Base-by-base conservation (phyloP, 31 red algal species). In the Odonthalia washingtoniensis region DNA sequence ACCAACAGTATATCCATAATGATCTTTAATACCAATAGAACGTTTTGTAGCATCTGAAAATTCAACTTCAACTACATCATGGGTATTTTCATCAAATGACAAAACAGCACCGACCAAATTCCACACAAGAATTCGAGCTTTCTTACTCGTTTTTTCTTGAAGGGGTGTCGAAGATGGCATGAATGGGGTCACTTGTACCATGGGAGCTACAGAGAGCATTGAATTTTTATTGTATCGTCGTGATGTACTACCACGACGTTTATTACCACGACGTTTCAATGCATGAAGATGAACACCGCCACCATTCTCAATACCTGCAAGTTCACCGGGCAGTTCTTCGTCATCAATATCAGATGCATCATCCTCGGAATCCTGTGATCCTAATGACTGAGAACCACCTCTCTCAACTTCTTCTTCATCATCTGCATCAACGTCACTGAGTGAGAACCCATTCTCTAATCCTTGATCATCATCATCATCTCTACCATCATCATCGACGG, bases 11-110 rank as follows among this genome's bases (percentile, higher is more conserved):
- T 86, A 92, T 14, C 95, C 95, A 83, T 89, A 97, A 72, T 97
- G 95, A 83, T 97, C 95, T 28, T 86, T 94, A 67, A 97, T 94
- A 12, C 87, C 81, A 27, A 94, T 70, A 21, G 80, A 80, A 46
- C 89, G 62, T 36, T 68, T 76, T 18, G 78, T 66, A 1, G 86
- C 79, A 44, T 97, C 95, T 6, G 91, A 75, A 89, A 92, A 97
- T 42, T 94, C 92, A 2, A 97, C 77, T 63, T 91, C 95, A 40
- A 97, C 76, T 3, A 86, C 49, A 52, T 94, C 77, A 88, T 97
- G 95, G 9, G 87, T 91, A 40, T 65, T 62, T 36, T 88, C 95
- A 73, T 94, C 92, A 63, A 85, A 80, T 1, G 89, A 89, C 32
- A 88, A 38, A 14, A 97, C 82, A 21, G 80, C 63, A 36, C 91